A percentile compares a stretch with the other conserved stretches of the same genome.
phyloP scores from a whole-genome alignment of 2,329 filamentous ascomycete genomes.

The Claviceps sorghi region DNA sequence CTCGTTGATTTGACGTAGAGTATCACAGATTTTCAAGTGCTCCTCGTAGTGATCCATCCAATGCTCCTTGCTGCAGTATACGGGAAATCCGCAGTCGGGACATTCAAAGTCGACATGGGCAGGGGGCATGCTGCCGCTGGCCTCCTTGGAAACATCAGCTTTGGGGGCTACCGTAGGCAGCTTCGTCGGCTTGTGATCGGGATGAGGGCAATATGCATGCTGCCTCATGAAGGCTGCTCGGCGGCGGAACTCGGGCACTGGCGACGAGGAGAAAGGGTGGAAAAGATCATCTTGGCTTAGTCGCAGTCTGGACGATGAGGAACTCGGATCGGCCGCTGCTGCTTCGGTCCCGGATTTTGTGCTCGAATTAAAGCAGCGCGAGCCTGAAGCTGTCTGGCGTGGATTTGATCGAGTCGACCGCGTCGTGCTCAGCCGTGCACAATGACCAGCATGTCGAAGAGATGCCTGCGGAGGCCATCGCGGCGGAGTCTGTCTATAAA shows the following conservation, averaged over 20 bases:
- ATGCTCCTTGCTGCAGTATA: constrained; percentile 88
- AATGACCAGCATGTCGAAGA: constrained; percentile 14
- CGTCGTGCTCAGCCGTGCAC: constrained; percentile 8
- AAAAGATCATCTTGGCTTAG: constrained; percentile 73
- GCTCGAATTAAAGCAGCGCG: constrained; percentile 19
- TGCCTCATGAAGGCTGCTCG: constrained; percentile 84
- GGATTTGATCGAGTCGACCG: constrained; percentile 9
- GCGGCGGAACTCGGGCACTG: constrained; percentile 72
- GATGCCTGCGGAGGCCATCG: constrained; percentile 12
- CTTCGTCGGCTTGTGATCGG: constrained; percentile 65
- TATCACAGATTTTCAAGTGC: constrained; percentile 85
- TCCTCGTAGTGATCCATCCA: constrained; percentile 93
- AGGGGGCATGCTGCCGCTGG: constrained; percentile 45
- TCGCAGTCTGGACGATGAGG: constrained; percentile 13
- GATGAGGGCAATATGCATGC: constrained; percentile 87
- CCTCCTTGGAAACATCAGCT: constrained; percentile 43
- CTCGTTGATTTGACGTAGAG: constrained; percentile 84
- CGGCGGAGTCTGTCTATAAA: constrained; percentile 16
- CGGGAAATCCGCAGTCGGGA: constrained; percentile 85
- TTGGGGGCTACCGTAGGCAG: constrained; percentile 50
- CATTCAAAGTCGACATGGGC: constrained; percentile 88
- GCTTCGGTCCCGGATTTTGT: constrained; percentile 14
- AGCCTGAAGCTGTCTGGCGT: constrained; percentile 2
- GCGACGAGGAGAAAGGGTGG: constrained; percentile 80
- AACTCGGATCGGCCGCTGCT: constrained; percentile 10